Percentiles rank a stretch among this genome's conserved stretches.
Conservation (phyloP, 73 alveolate species). For the Paramecium sonneborni region DNA sequence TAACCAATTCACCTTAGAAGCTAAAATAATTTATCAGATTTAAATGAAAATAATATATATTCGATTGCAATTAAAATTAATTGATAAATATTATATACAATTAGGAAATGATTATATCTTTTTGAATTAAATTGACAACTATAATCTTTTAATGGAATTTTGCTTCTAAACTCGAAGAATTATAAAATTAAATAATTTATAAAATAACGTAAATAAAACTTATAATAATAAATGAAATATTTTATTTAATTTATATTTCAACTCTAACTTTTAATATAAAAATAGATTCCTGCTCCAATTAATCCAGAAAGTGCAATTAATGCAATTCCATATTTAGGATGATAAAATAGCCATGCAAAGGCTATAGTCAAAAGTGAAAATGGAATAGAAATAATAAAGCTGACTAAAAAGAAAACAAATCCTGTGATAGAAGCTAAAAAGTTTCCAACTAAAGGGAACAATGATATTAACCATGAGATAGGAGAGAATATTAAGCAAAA, state of each 20-base stretch:
- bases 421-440: background rate
- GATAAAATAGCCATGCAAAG: constrained; percentile 8
- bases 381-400: constrained; percentile 14
- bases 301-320: background rate
- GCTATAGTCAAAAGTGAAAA: background rate
- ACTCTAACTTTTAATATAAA: background rate
- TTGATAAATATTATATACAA: no score
- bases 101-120: no score
- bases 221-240: no score
- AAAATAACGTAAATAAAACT: no score
- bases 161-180: no score
- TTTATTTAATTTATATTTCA: background rate
- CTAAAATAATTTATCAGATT: no score
- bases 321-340: constrained; percentile 12
- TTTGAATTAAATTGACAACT: no score
- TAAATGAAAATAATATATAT: no score
- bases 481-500: background rate
- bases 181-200: no score
- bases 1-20: no score
- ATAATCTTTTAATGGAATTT: no score
- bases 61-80: no score
- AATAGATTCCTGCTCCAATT: background rate
- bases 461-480: background rate
- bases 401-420: background rate
- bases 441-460: background rate